These are phyloP conservation scores for Ramalina intermedia DNA, from an alignment of 495 filamentous ascomycete genomes.

Conservation along the genomic window DNA sequence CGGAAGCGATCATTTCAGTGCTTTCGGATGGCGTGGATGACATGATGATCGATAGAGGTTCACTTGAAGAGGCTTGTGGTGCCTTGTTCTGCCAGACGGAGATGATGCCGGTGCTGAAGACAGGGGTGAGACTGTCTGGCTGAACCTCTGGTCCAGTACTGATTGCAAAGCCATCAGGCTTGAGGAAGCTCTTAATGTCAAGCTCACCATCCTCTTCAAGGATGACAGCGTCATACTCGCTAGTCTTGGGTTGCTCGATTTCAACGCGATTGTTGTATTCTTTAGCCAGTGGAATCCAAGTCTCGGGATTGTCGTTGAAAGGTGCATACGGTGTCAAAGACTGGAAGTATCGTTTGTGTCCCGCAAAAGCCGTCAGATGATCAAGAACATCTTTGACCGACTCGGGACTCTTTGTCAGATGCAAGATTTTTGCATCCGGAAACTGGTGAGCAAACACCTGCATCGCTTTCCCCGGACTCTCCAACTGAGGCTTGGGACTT, in stretches of 20 bases:
- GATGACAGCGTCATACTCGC: conserved; percentile 8
- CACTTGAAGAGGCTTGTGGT: not conserved
- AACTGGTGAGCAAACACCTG: conserved; percentile 13
- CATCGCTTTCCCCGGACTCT: conserved; percentile 7
- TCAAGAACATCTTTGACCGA: conserved; percentile 2
- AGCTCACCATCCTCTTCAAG: conserved; percentile 3
- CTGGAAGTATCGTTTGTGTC: conserved; percentile 7
- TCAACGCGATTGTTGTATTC: conserved; percentile 3
- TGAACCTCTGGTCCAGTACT: conserved; percentile 1
- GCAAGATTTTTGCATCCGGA: conserved; percentile 11
- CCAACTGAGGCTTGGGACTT: not conserved
- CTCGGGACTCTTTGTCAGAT: conserved; percentile 8
- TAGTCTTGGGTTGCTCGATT: conserved; percentile 5
- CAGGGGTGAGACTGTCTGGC: not conserved
- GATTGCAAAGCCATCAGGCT: conserved; percentile 8
- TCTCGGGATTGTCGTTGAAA: conserved; percentile 2
- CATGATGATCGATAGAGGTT: conserved; percentile 6
- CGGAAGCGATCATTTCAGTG: conserved; percentile 6
- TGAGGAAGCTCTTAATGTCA: conserved; percentile 4
- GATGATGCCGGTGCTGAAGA: conserved; percentile 4
- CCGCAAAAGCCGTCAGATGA: not conserved
- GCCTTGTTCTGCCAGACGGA: conserved; percentile 1
- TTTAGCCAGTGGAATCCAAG: conserved; percentile 1
- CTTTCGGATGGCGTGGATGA: not conserved
- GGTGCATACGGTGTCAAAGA: conserved; percentile 6